Conservation (phyloP, 805 yeast genomes). For the Wickerhamiella domercqiae region DNA sequence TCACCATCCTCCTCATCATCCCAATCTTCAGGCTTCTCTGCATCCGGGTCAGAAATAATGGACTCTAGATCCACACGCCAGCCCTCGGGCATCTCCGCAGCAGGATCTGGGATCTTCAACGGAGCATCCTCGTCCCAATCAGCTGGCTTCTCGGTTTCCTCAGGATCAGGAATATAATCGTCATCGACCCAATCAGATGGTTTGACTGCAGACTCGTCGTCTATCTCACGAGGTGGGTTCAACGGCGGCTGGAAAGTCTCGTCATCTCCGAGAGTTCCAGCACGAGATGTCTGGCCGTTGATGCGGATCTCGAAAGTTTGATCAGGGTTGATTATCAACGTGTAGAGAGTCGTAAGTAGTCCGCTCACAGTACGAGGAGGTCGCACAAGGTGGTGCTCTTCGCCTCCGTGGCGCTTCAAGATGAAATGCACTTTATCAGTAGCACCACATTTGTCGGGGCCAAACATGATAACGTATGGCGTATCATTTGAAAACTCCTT, state of each 20-base stretch:
- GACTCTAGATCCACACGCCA: conserved; percentile 59
- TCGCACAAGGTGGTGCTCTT: conserved; percentile 52
- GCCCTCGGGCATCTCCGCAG: conserved; percentile 50
- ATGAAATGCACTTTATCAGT: conserved; percentile 71
- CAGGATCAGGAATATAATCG: conserved; percentile 51
- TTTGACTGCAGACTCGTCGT: conserved; percentile 39
- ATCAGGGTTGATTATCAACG: conserved; percentile 51
- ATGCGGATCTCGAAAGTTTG: conserved; percentile 66
- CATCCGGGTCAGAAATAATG: conserved; percentile 52
- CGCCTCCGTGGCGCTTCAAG: conserved; percentile 42
- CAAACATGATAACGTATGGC: conserved; percentile 80
- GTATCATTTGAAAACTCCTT: conserved; percentile 46
- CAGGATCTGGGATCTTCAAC: conserved; percentile 47
- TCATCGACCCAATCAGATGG: conserved; percentile 79
- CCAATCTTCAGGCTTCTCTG: conserved; percentile 63
- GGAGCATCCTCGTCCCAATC: conserved; percentile 76
- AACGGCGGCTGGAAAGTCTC: conserved; percentile 48
- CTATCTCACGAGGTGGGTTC: conserved; percentile 49
- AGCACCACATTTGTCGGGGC: conserved; percentile 82
- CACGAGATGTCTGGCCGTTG: conserved; percentile 57
- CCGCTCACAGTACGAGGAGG: conserved; percentile 53
- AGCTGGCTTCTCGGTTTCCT: conserved; percentile 48
- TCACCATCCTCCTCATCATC: conserved; percentile 81
- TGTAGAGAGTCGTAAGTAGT: conserved; percentile 48
- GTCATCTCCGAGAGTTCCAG: conserved; percentile 51